Evolutionary conservation across 2,329 filamentous ascomycete genomes (phyloP).

Genomic region (Chaetomium sp.): DNA sequence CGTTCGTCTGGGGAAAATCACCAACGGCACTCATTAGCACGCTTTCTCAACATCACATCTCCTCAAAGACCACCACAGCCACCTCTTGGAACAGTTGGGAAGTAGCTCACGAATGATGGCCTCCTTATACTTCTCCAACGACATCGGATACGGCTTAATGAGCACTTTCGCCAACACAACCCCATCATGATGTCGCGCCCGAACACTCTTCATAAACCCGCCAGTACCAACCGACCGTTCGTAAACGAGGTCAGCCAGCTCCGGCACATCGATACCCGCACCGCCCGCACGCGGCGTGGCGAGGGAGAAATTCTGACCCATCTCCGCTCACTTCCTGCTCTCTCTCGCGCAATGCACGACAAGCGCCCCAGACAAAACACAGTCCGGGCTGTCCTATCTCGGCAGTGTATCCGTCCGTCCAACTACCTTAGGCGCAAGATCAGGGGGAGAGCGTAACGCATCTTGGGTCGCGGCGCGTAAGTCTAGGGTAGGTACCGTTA

Average conservation of each 20-base stretch:
- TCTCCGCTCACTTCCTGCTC: conserved; percentile 34
- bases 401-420: too few relatives aligned
- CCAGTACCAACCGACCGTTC: conserved; percentile 88
- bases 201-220: conserved; percentile 93
- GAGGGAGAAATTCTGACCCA: conserved; percentile 96
- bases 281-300: conserved; percentile 86
- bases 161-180: conserved; percentile 91
- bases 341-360: conserved; percentile 8
- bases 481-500: too few relatives aligned
- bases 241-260: conserved; percentile 84
- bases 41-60: too few relatives aligned
- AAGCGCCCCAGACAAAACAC: too few relatives aligned
- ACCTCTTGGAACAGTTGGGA: background rate
- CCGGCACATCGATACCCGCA: conserved; percentile 87
- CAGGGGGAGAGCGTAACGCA: too few relatives aligned
- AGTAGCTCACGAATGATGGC: conserved; percentile 58
- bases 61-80: conserved; percentile 1
- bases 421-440: conserved; percentile 15
- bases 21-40: background rate
- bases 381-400: too few relatives aligned
- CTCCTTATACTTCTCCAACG: conserved; percentile 71
- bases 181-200: conserved; percentile 83
- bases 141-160: conserved; percentile 84
- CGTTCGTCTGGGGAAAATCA: conserved; percentile 58
- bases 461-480: too few relatives aligned